Evolutionary conservation across 2,329 filamentous ascomycete species (phyloP), one percentile per base, ranked within the genome.

Genomic region (Monilinia polystroma): DNA sequence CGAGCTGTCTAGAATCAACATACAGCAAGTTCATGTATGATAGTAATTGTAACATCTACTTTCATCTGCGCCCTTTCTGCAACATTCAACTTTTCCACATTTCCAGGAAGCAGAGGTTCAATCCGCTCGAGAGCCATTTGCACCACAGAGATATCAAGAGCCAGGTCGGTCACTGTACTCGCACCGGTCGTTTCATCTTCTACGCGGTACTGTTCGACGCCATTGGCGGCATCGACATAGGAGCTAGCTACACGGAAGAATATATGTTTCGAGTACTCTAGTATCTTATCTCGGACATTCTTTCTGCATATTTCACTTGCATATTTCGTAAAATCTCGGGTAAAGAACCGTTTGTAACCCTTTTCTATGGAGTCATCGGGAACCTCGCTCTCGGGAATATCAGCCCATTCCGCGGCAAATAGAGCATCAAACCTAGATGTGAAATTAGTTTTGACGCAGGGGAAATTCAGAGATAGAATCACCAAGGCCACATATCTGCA

Each of bases 401-500:
- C 62, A 23, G 23, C 35, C 35, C 57, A 54, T 23, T 60, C 26
- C 10, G 49, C 26, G 32, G 52, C 45, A 38, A 65, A 45, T 11
- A 69, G 35, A 26, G 52, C 60, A 63, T 69, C 60, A 54, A 43
- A 66, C 62, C 67, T 69, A 41, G n/a, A 10, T 4, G 47, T n/a
- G 20, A 11, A 11, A 4, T 41, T 52, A 43, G 14, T 38, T 7
- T 45, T 20, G 16, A 26, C 32, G 32, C 14, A 1, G 7, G 2
- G 10, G 7, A 45, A 5, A 56, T 8, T 16, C 12, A 7, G 23
- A 12, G 16, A 58, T 23, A 41, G 23, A 49, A 43, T 18, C 66
- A 69, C 68, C 68, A 68, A 26, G 56, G 57, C 66, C 66, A 69
- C 23, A 67, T 7, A 52, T 64, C 51, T 14, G 58, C 55, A 53